These are phyloP conservation scores for Phyllosticta citriasiana DNA, from an alignment of 2,329 filamentous ascomycete species.

Conservation along the genomic window DNA sequence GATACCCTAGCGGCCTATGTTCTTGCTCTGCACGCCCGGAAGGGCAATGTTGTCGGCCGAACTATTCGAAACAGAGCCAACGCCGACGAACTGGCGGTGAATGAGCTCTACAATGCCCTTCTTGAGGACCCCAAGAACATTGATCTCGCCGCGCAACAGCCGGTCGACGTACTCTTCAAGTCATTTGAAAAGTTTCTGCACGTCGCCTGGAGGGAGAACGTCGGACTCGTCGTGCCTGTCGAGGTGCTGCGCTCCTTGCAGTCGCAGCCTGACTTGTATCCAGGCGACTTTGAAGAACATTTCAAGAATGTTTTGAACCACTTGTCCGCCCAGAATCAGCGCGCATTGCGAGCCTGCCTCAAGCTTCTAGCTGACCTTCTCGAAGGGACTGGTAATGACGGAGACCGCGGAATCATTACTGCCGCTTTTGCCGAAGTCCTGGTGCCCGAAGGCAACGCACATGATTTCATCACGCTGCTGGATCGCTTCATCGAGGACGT, in stretches of 20 bases:
- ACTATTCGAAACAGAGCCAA: conserved; percentile 58
- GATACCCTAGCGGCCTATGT: conserved; percentile 79
- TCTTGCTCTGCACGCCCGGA: conserved; percentile 70
- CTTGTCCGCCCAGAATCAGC: conserved; percentile 50
- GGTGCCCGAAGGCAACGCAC: conserved; percentile 64
- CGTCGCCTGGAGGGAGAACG: conserved; percentile 78
- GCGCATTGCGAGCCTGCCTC: conserved; percentile 74
- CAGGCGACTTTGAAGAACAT: conserved; percentile 57
- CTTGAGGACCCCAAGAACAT: conserved; percentile 74
- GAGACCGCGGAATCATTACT: conserved; percentile 78
- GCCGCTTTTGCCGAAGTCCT: conserved; percentile 82
- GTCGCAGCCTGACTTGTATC: conserved; percentile 47
- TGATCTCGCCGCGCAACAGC: conserved; percentile 63
- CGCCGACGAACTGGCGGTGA: conserved; percentile 71
- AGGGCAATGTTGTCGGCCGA: conserved; percentile 75
- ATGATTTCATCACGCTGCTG: conserved; percentile 77
- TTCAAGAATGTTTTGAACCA: conserved; percentile 44
- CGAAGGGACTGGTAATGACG: conserved; percentile 83
- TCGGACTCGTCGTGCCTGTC: conserved; percentile 72
- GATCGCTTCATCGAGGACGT: conserved; percentile 85
- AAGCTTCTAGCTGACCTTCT: conserved; percentile 79
- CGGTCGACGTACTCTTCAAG: conserved; percentile 76
- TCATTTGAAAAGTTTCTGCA: conserved; percentile 90
- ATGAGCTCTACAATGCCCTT: conserved; percentile 81
- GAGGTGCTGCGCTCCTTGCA: conserved; percentile 67